phyloP scores from a whole-genome alignment of 2,329 filamentous ascomycete genomes.

The Aspergillus chevalieri region DNA sequence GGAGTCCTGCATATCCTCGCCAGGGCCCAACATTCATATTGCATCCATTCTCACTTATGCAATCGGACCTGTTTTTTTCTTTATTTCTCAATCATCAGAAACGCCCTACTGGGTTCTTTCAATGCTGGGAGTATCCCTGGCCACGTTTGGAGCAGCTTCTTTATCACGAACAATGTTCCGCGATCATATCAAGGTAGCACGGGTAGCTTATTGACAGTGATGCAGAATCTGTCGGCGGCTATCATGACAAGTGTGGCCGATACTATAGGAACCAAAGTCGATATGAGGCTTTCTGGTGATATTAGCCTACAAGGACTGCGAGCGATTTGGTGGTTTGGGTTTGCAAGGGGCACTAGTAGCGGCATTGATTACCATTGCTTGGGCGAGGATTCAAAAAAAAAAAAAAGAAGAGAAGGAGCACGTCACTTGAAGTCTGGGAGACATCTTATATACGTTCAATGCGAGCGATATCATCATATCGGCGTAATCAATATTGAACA shows the following conservation, averaged over 20 bases:
- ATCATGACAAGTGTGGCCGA: constrained; percentile 32
- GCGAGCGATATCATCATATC: no score
- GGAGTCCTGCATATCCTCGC: constrained; percentile 38
- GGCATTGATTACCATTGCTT: constrained; percentile 30
- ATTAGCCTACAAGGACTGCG: constrained; percentile 30
- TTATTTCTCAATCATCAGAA: constrained; percentile 34
- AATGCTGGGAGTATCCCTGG: constrained; percentile 39
- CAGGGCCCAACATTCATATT: constrained; percentile 43
- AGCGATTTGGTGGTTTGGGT: constrained; percentile 38
- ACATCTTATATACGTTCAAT: no score
- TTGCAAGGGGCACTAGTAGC: constrained; percentile 29
- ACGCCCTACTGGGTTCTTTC: constrained; percentile 43
- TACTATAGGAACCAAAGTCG: constrained; percentile 31
- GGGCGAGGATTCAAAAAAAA: constrained; percentile 38
- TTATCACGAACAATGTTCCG: constrained; percentile 43
- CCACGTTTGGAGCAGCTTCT: constrained; percentile 44
- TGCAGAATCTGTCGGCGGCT: constrained; percentile 42
- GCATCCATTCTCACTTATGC: constrained; percentile 39
- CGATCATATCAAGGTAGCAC: constrained; percentile 44
- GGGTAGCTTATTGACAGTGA: constrained; percentile 42
- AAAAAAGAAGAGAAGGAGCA: constrained; percentile 36
- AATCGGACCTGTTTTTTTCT: constrained; percentile 32
- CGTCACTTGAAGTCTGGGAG: constrained; percentile 5
- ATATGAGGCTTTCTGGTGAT: constrained; percentile 14
- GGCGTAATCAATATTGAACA: no score